Base-by-base conservation (phyloP, 495 filamentous ascomycete species). In the Tuber microsphaerosporum region DNA sequence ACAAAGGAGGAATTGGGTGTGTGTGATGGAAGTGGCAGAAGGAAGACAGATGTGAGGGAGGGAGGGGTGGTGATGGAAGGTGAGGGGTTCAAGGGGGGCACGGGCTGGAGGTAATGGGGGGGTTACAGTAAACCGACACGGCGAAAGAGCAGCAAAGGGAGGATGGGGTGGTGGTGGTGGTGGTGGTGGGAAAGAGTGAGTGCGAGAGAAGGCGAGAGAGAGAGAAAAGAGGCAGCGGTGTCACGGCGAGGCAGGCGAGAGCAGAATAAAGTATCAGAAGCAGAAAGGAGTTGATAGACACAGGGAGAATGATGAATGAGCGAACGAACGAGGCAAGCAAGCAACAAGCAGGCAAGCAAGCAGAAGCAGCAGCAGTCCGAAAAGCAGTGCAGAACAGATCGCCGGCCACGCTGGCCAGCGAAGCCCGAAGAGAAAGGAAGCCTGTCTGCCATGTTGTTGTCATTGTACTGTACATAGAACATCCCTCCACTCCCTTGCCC, bases 381-480 rank as follows among this genome's bases (percentile, higher is more conserved):
- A 61, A 26, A 65, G 26, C 74, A 79, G 75, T 77, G 77, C 72
- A 74, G 74, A 77, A 76, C 73, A 79, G 77, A 79, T 79, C 77
- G 77, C 76, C 76, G 77, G 77, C 77, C 77, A 79, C 77, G 77
- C 77, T 79, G 77, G 77, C 77, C 77, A 79, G 76, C 76, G 76
- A 79, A 75, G 76, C 77, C 76, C 65, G 70, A 65, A 61, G 72
- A 72, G 76, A 73, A 78, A 74, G 74, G 72, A 72, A 65, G 26
- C 56, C 56, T 34, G 41, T 79, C 44, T 79, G 77, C 61, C 73
- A 79, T 79, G 75, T 73, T 79, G 77, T 78, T 78, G 77, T 65
- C 56, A 26, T 79, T 79, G 75, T 79, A 78, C 71, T 73, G 76
- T 79, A 79, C 77, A 79, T 79, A 76, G 77, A 76, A 79, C 76